Evolutionary conservation across 805 yeast genomes (phyloP).

Genomic region (Candida sakaeoensis): DNA sequence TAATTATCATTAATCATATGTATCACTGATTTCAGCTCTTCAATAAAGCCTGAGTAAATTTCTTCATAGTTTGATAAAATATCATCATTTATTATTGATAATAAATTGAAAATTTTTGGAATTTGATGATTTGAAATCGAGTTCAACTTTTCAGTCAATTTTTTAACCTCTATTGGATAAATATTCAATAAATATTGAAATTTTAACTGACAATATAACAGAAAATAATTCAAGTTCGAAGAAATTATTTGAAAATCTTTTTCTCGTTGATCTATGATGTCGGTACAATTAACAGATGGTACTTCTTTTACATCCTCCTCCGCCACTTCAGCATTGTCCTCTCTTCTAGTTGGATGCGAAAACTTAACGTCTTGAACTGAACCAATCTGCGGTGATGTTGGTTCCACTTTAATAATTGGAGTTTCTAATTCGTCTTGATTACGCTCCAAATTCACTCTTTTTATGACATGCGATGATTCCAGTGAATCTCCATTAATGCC

Average conservation of each 20-base stretch:
- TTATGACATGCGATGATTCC: conserved; percentile 7
- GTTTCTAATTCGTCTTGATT: not conserved
- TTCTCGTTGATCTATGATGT: conserved; percentile 8
- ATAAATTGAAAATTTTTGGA: conserved; percentile 13
- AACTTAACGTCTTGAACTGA: conserved; percentile 7
- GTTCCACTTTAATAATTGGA: not conserved
- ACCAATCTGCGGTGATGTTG: conserved; percentile 1
- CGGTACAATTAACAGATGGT: conserved; percentile 1
- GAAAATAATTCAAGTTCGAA: conserved; percentile 14
- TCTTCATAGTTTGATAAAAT: conserved; percentile 32
- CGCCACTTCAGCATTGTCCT: conserved; percentile 1
- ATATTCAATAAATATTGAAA: conserved; percentile 17
- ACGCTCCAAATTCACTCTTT: conserved; percentile 5
- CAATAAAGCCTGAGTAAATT: conserved; percentile 27
- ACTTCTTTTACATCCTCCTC: conserved; percentile 2
- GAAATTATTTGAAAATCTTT: conserved; percentile 10
- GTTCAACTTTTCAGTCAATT: conserved; percentile 14
- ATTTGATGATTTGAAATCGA: conserved; percentile 16
- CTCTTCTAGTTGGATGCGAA: not conserved
- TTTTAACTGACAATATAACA: conserved; percentile 13
- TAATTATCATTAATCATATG: conserved; percentile 40
- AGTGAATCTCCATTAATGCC: conserved; percentile 8
- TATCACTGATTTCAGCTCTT: conserved; percentile 32
- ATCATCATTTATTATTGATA: conserved; percentile 25
- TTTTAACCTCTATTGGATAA: conserved; percentile 18